Evolutionary conservation across 2,329 filamentous ascomycete species (phyloP).

Genomic region (Fusarium subtropicale): DNA sequence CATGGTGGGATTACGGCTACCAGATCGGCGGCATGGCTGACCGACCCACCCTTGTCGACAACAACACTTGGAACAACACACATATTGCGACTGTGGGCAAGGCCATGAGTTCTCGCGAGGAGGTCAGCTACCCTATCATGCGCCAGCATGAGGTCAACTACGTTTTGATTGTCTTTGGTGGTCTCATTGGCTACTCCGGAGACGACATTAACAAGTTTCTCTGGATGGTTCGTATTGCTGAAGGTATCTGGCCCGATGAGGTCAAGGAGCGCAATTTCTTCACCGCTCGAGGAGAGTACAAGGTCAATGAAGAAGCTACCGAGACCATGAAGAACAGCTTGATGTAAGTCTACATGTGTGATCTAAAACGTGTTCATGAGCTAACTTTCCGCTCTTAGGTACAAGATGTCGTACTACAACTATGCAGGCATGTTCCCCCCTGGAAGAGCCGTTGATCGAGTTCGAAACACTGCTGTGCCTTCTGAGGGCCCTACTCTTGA

Average conservation of each 20-base stretch:
- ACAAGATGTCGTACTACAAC: slow-evolving; percentile 99
- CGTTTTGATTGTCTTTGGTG: slow-evolving; percentile 96
- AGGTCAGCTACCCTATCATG: slow-evolving; percentile 99
- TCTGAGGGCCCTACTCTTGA: slow-evolving; percentile 85
- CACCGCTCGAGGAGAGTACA: slow-evolving; percentile 92
- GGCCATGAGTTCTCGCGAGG: slow-evolving; percentile 96
- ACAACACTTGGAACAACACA: slow-evolving; percentile 99
- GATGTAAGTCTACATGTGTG: slow-evolving; percentile 75
- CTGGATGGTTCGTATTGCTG: slow-evolving; percentile 99
- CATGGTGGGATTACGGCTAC: slow-evolving; percentile 99
- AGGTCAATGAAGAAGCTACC: slow-evolving; percentile 91
- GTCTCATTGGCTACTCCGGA: slow-evolving; percentile 94
- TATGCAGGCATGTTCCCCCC: slow-evolving; percentile 91
- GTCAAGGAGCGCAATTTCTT: slow-evolving; percentile 98
- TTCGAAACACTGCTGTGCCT: slow-evolving; percentile 84
- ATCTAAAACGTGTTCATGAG: not conserved
- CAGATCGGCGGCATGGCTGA: slow-evolving; percentile 99
- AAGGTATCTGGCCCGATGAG: slow-evolving; percentile 99
- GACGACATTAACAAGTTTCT: slow-evolving; percentile 99
- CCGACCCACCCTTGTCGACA: slow-evolving; percentile 95
- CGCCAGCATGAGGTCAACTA: slow-evolving; percentile 99
- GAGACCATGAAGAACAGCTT: slow-evolving; percentile 99
- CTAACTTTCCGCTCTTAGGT: slow-evolving; percentile 67
- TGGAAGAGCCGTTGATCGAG: slow-evolving; percentile 90
- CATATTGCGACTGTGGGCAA: slow-evolving; percentile 99